Base-by-base conservation (phyloP, 2,329 filamentous ascomycete species). In the Colletotrichum eremochloae region DNA sequence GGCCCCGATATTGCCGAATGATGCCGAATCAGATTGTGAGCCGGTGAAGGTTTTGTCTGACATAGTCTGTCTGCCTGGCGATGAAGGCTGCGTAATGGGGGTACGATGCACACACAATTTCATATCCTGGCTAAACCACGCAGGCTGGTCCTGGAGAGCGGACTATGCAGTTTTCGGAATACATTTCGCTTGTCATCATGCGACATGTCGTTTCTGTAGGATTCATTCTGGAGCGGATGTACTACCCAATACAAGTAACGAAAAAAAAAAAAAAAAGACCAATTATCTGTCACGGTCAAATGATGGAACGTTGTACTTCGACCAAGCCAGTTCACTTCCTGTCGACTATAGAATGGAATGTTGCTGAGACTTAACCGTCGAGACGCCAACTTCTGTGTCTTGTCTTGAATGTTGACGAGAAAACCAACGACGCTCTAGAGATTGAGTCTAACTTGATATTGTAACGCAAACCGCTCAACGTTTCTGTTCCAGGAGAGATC, bases 341-440 rank as follows among this genome's bases (percentile, higher is more conserved):
- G n/a, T 20, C 12, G 5, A 24, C 20, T 20, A 6, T 31, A 7
- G 11, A 6, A 14, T 6, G 18, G 31, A 20, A 5, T 58, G 24
- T 8, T 42, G 8, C 6, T 11, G 38, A 7, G 3, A 15, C 14
- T n/a, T 12, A 18, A 5, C 1, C 6, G 2, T 29, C 11, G 12
- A 18, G 4, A 6, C 33, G 9, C 7, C 20, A 18, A 9, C 6
- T 2, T 4, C 8, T 57, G 4, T 15, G 14, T 6, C 7, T 9
- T 2, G 1, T 18, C 3, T 29, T 9, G 2, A 18, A 2, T 5
- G 5, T 1, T 18, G 6, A 40, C 6, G 6, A 5, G 36, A 14
- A 24, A 42, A 24, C 11, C 6, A 40, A 15, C 2, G n/a, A 40
- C 11, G 11, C 12, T 24, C 2, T 8, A 31, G 2, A 18, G n/a